A percentile compares a stretch with the other conserved stretches of the same genome.
Evolutionary conservation across 2,329 filamentous ascomycete species (phyloP).

Genomic region (Helotiales sp.): DNA sequence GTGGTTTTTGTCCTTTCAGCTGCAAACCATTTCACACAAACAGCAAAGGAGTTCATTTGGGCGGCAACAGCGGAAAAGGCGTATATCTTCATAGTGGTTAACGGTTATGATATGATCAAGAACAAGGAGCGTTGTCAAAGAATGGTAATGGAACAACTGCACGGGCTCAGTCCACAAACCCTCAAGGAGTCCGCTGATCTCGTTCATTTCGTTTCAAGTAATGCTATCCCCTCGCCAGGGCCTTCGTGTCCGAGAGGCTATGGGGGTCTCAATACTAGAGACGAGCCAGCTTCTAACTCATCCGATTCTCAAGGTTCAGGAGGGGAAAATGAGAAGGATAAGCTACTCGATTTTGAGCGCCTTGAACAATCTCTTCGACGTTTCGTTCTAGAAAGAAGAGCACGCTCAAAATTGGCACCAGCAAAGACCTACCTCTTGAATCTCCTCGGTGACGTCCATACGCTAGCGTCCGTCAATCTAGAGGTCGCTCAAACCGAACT

Average conservation of each 20-base stretch:
- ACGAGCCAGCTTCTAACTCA: conserved; percentile 56
- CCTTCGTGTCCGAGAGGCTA: conserved; percentile 60
- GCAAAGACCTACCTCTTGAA: conserved; percentile 96
- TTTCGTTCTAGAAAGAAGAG: conserved; percentile 95
- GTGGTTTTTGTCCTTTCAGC: conserved; percentile 98
- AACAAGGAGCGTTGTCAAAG: conserved; percentile 92
- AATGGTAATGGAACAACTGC: conserved; percentile 89
- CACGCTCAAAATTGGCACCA: conserved; percentile 86
- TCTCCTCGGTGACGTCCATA: conserved; percentile 84
- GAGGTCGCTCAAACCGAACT: conserved; percentile 87
- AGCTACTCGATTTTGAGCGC: conserved; percentile 85
- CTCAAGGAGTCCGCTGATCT: conserved; percentile 91
- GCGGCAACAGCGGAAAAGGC: conserved; percentile 96
- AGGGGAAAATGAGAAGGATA: conserved; percentile 75
- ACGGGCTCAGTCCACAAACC: conserved; percentile 83
- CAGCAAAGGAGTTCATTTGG: conserved; percentile 95
- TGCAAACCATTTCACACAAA: conserved; percentile 96
- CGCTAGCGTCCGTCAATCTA: conserved; percentile 82
- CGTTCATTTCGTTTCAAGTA: conserved; percentile 97
- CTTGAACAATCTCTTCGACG: conserved; percentile 86
- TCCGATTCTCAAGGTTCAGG: conserved; percentile 71
- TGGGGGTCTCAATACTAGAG: conserved; percentile 56
- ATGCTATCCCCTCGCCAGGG: conserved; percentile 78
- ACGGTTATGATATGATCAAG: conserved; percentile 93
- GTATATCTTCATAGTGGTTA: conserved; percentile 98